phyloP scores from a whole-genome alignment of 148 eudicot genomes.

The Beta vulgaris region DNA sequence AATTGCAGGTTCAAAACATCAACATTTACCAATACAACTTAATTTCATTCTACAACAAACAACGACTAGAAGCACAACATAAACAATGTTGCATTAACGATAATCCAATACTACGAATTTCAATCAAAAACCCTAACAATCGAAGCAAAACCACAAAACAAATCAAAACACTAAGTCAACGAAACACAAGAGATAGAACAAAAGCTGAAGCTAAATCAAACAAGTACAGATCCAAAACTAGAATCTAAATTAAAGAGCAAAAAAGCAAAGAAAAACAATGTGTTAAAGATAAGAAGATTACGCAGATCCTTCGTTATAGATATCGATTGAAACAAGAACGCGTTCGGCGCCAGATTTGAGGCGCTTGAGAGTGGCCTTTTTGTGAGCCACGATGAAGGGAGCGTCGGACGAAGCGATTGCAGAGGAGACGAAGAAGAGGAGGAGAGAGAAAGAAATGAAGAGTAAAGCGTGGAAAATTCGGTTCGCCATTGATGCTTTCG shows the following conservation, averaged over 20 bases:
- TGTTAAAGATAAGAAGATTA: constrained; percentile 20
- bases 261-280: not conserved
- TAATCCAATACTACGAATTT: not conserved
- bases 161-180: not conserved
- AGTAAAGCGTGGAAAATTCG: constrained; percentile 8
- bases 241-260: not conserved
- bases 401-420: constrained; percentile 45
- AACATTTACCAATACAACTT: not conserved
- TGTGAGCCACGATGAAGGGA: constrained; percentile 85
- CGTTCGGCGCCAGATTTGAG: constrained; percentile 81
- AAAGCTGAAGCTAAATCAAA: constrained; percentile 10
- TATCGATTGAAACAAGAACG: constrained; percentile 71
- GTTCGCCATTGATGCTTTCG: constrained; percentile 45
- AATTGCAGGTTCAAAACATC: not conserved
- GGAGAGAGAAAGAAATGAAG: constrained; percentile 19
- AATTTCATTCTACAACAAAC: not conserved
- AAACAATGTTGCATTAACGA: not conserved
- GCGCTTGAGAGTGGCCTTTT: constrained; percentile 68
- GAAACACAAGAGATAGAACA: not conserved
- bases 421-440: not conserved
- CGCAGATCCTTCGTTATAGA: constrained; percentile 89
- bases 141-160: not conserved
- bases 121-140: not conserved
- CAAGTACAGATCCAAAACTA: not conserved
- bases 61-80: not conserved